Evolutionary conservation across 495 filamentous ascomycete genomes (phyloP).

Genomic region (Penicillium daleae): DNA sequence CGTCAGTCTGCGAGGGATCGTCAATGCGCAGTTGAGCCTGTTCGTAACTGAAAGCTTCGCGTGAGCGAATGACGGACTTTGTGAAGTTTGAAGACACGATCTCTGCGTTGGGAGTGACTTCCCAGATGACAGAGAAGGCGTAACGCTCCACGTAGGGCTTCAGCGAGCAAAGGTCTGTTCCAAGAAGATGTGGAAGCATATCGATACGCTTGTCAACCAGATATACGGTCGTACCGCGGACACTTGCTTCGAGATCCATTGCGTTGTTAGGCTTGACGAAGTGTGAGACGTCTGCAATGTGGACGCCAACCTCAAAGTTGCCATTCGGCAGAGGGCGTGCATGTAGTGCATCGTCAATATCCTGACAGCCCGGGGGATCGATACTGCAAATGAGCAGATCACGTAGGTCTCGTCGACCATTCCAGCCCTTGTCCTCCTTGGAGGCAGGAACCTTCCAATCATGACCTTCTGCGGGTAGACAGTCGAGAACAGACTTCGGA

Average conservation of each 20-base stretch:
- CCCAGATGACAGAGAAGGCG: slow-evolving; percentile 95
- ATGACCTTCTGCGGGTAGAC: slow-evolving; percentile 88
- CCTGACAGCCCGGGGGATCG: slow-evolving; percentile 92
- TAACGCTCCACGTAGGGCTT: slow-evolving; percentile 98
- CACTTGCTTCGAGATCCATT: slow-evolving; percentile 93
- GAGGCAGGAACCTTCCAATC: slow-evolving; percentile 86
- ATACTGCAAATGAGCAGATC: slow-evolving; percentile 94
- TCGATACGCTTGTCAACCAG: slow-evolving; percentile 98
- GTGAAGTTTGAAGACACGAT: slow-evolving; percentile 83
- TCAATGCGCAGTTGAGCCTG: slow-evolving; percentile 93
- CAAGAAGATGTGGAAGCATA: slow-evolving; percentile 95
- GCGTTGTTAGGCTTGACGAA: slow-evolving; percentile 97
- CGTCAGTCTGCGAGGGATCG: slow-evolving; percentile 80
- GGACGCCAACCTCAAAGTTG: slow-evolving; percentile 96
- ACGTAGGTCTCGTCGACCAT: slow-evolving; percentile 77
- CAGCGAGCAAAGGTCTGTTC: slow-evolving; percentile 93
- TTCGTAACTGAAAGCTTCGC: slow-evolving; percentile 97
- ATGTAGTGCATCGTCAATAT: slow-evolving; percentile 97
- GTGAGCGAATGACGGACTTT: slow-evolving; percentile 97
- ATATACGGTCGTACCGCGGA: slow-evolving; percentile 95
- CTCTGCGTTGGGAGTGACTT: slow-evolving; percentile 82
- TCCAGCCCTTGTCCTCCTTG: slow-evolving; percentile 82
- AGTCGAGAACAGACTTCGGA: slow-evolving; percentile 91
- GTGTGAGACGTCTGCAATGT: slow-evolving; percentile 97
- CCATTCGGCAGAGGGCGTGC: slow-evolving; percentile 84